Evolutionary conservation across 352 stramenopile species (phyloP).

Genomic region (Phytophthora palmivora): DNA sequence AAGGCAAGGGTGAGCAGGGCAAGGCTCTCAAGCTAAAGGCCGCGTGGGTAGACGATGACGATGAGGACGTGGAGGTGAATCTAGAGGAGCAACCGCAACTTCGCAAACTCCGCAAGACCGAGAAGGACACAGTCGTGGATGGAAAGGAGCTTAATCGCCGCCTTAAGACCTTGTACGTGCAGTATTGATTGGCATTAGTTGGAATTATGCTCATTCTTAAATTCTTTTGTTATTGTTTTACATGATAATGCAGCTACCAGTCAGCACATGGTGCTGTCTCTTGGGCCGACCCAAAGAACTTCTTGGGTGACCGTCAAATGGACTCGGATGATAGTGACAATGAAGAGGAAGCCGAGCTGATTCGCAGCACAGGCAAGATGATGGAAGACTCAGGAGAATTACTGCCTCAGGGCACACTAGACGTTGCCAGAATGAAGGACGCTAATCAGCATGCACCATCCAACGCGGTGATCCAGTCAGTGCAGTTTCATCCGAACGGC

Average conservation of each 20-base stretch:
- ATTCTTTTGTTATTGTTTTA: slow-evolving; percentile 5
- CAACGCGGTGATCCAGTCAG: slow-evolving; percentile 85
- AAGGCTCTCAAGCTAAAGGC: slow-evolving; percentile 41
- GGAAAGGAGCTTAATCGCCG: slow-evolving; percentile 81
- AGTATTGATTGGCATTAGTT: not conserved
- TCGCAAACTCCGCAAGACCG: slow-evolving; percentile 86
- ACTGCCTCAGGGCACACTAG: slow-evolving; percentile 65
- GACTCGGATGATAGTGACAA: slow-evolving; percentile 61
- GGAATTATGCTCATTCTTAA: slow-evolving; percentile 3
- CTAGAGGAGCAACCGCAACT: slow-evolving; percentile 72
- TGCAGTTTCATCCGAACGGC: slow-evolving; percentile 91
- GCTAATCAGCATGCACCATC: slow-evolving; percentile 91
- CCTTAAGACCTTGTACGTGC: slow-evolving; percentile 82
- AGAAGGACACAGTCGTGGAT: slow-evolving; percentile 68
- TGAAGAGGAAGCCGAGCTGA: slow-evolving; percentile 58
- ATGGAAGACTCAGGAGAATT: slow-evolving; percentile 60
- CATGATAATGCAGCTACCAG: slow-evolving; percentile 55
- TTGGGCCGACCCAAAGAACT: slow-evolving; percentile 83
- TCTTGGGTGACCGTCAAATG: slow-evolving; percentile 42
- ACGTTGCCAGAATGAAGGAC: slow-evolving; percentile 88
- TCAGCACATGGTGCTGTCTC: slow-evolving; percentile 57
- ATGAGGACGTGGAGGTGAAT: slow-evolving; percentile 75
- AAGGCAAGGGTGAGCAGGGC: slow-evolving; percentile 21
- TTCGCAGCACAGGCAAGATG: slow-evolving; percentile 68
- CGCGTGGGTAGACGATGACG: slow-evolving; percentile 91